phyloP scores from a whole-genome alignment of 805 yeast species.

The Debaryomyces maramus region DNA sequence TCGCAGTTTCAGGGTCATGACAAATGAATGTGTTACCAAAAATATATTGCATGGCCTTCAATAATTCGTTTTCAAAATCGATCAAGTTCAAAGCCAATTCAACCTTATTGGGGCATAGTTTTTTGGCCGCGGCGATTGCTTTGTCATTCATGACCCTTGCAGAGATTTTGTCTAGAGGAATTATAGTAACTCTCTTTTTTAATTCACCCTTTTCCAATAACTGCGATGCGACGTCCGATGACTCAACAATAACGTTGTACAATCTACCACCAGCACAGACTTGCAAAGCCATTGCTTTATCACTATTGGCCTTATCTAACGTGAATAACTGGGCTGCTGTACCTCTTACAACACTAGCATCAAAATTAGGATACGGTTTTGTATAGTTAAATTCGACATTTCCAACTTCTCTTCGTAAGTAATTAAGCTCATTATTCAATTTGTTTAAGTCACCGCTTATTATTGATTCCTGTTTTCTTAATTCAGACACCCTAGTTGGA shows the following conservation, averaged over 20 bases:
- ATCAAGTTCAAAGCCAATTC: constrained; percentile 85
- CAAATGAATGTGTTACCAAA: constrained; percentile 92
- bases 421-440: constrained; percentile 49
- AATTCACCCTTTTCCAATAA: constrained; percentile 76
- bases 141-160: constrained; percentile 55
- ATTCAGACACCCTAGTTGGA: constrained; percentile 40
- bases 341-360: constrained; percentile 71
- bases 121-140: constrained; percentile 64
- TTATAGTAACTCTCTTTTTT: constrained; percentile 80
- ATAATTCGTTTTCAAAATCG: constrained; percentile 67
- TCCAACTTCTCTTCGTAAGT: constrained; percentile 61
- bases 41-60: constrained; percentile 84
- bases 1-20: constrained; percentile 83
- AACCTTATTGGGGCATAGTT: constrained; percentile 78
- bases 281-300: constrained; percentile 81
- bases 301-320: constrained; percentile 53
- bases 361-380: constrained; percentile 61
- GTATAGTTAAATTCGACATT: constrained; percentile 75
- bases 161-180: constrained; percentile 85
- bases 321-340: constrained; percentile 83
- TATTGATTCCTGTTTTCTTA: constrained; percentile 47
- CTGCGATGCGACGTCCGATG: constrained; percentile 79
- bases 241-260: constrained; percentile 88
- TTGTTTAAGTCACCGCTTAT: constrained; percentile 46
- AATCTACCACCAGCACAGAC: constrained; percentile 91